Evolutionary conservation across 2,329 filamentous ascomycete genomes (phyloP), one percentile per base, ranked within the genome.

Genomic region (Sarocladium brachiariae): DNA sequence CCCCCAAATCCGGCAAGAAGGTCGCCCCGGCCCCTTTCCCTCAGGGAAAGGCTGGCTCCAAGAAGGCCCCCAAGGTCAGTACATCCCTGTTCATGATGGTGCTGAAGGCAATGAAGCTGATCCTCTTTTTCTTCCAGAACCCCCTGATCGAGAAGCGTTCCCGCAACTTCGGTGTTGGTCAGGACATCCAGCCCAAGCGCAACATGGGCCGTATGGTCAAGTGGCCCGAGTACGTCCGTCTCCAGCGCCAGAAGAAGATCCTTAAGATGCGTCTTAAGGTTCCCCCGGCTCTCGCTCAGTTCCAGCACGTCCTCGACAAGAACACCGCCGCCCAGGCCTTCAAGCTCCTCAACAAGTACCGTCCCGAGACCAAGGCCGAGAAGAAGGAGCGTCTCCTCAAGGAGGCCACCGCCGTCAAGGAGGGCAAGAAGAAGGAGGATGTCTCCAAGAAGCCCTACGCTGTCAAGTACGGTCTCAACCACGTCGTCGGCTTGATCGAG

Each of bases 351-450:
- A 95, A 96, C 88, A 99, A 99, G 84, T 99, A 99, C 87, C 90
- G 92, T 66, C 93, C 93, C 62, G 93, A 99, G 84, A 95, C 89
- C 75, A 97, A 96, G 86, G 78, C 81, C 65, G 92, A 97, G 86
- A 99, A 99, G 89, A 99, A 97, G 86, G 95, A 99, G 81, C 90
- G 93, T 77, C 82, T 99, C 60, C 84, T 88, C 73, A 90, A 96
- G 83, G 93, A 99, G 84, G 93, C 95, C 59, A 96, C 91, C 65
- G 95, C 93, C 67, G 84, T 99, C 72, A 85, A 90, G 72, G 91
- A 97, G 76, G 93, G 95, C 75, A 96, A 97, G 88, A 99, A 97
- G 88, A 97, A 97, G 88, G 95, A 99, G 83, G 91, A 96, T 67
- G 92, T 95, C 71, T 89, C 83, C 87, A 97, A 97, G 89, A 99